Base-by-base conservation (phyloP, 1,284 basidiomycete species). In the Sporisorium exsertum region DNA sequence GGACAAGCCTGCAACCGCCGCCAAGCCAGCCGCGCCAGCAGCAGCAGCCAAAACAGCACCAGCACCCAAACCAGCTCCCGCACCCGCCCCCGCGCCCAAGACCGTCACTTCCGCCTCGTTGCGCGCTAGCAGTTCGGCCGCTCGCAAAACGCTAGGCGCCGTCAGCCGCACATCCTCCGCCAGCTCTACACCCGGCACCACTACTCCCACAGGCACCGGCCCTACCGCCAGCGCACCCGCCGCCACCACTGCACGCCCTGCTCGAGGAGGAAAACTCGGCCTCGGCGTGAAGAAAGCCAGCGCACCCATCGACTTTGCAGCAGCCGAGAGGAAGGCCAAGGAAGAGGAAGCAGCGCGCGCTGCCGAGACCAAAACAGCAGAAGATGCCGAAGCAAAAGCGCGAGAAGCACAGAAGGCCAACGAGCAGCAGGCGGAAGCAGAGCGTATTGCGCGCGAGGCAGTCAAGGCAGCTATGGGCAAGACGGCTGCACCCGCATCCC, bases 1-100 rank as follows among this genome's bases (percentile, higher is more conserved):
- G 94, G 94, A 96, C 77, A 95, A 95, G 84, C 91, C 93, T 2
- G 67, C 81, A 15, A 26, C 86, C 82, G 54, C 79, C 13, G 43
- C 76, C 22, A 59, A 69, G 37, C 54, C 77, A 12, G 54, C n/a
- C n/a, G n/a, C 69, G 0, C 50, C 72, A 37, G 20, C 76, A 50
- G 79, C 37, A 60, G 37, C 78, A 13, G 43, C 32, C 55, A 53
- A 63, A 53, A 49, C 79, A 32, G 62, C 72, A 24, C 63, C 72
- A 43, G 59, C 64, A 50, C 50, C 60, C 40, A 66, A 55, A 37
- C 47, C 67, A 12, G 49, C 66, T 42, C 59, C 67, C 9, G 54
- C 61, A 22, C 47, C 77, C 13, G 55, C 61, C 43, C 64, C 77
- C 12, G 73, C 74, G 18, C 73, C 83, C 37, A 71, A 76, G 27